These are phyloP conservation scores for Fusarium duplospermum DNA, from an alignment of 2,329 filamentous ascomycete species.

Conservation along the genomic window DNA sequence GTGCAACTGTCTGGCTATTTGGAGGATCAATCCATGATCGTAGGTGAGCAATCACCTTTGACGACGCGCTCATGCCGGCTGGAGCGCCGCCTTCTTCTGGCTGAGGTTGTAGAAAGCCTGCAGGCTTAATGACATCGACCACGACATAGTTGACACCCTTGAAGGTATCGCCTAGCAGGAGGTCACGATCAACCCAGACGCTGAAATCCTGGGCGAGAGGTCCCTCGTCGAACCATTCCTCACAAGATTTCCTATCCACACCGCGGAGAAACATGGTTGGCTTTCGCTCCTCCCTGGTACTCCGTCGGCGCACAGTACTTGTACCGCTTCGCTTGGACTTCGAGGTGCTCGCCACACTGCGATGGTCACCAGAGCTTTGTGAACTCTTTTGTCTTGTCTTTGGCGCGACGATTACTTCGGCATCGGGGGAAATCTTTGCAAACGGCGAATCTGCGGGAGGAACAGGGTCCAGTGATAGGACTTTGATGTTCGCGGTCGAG, in stretches of 20 bases:
- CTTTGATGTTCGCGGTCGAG: conserved; percentile 90
- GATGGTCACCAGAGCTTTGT: conserved; percentile 76
- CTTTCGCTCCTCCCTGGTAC: conserved; percentile 71
- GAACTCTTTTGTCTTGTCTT: conserved; percentile 82
- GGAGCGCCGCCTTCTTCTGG: conserved; percentile 73
- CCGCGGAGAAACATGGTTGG: conserved; percentile 82
- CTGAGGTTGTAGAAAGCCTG: conserved; percentile 77
- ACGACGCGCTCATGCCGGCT: conserved; percentile 55
- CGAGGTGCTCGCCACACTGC: conserved; percentile 83
- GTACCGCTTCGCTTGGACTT: conserved; percentile 82
- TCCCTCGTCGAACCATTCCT: conserved; percentile 83
- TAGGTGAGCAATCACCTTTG: conserved; percentile 80
- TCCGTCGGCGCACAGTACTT: conserved; percentile 73
- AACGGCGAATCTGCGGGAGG: conserved; percentile 78
- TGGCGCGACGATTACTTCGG: conserved; percentile 96
- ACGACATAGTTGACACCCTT: conserved; percentile 81
- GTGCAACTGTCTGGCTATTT: conserved; percentile 80
- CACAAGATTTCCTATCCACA: conserved; percentile 75
- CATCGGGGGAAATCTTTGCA: conserved; percentile 91
- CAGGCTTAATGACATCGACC: conserved; percentile 88
- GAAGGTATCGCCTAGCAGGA: conserved; percentile 77
- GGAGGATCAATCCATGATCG: conserved; percentile 88
- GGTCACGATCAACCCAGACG: conserved; percentile 87
- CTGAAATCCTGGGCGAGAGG: conserved; percentile 69
- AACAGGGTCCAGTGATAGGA: conserved; percentile 84